Percentiles rank a stretch among this genome's conserved stretches.
phyloP scores from a whole-genome alignment of 345 rosid species.

The Euclidium syriacum region DNA sequence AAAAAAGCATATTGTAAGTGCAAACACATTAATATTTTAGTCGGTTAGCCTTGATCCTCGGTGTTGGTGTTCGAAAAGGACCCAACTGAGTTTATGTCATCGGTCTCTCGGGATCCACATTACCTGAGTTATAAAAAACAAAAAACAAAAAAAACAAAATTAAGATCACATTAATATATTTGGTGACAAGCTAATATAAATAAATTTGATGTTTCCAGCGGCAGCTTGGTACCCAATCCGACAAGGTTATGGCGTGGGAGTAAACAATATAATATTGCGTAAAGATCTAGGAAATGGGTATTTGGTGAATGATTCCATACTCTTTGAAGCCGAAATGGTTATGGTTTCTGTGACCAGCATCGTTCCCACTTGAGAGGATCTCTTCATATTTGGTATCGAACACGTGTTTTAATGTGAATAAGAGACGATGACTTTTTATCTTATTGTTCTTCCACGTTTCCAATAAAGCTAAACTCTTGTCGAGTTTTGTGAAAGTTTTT shows the following conservation, averaged over 20 bases:
- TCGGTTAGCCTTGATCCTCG: too few relatives aligned
- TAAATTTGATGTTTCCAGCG: not conserved
- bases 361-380: conserved; percentile 2
- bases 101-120: too few relatives aligned
- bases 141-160: too few relatives aligned
- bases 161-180: too few relatives aligned
- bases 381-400: not conserved
- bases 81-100: too few relatives aligned
- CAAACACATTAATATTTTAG: too few relatives aligned
- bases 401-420: not conserved
- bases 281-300: conserved; percentile 22
- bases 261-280: conserved; percentile 13
- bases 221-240: conserved; percentile 31
- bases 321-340: conserved; percentile 37
- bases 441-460: too few relatives aligned
- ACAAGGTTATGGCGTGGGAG: conserved; percentile 13
- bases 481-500: too few relatives aligned
- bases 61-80: too few relatives aligned
- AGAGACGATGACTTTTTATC: not conserved
- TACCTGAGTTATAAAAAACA: too few relatives aligned
- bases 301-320: conserved; percentile 27
- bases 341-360: conserved; percentile 24
- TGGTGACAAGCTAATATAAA: not conserved
- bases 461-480: too few relatives aligned
- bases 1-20: conserved; percentile 18